Evolutionary conservation across 208 protist species (phyloP), one percentile per base, ranked within the genome.

Genomic region (Leishmania mexicana): DNA sequence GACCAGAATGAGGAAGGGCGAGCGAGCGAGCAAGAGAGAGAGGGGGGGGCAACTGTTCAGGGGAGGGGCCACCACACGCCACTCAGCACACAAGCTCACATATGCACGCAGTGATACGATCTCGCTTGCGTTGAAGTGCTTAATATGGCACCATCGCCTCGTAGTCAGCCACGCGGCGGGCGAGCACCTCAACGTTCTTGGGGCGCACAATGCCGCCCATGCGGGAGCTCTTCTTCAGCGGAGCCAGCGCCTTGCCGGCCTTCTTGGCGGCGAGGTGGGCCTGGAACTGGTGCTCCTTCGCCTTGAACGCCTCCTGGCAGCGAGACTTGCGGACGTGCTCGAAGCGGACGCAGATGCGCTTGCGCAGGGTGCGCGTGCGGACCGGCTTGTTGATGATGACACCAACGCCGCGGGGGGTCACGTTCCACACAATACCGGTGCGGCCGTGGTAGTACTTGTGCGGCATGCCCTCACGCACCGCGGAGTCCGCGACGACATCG

Each of bases 361-460:
- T 99, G 84, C 95, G 93, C 64, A 99, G 92, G 83, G 99, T 99
- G 87, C 99, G 96, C 81, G 97, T 96, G 80, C 98, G 86, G 86
- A 99, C 97, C 70, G 88, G 95, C 97, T 99, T 99, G 98, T 99
- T 99, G 79, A 99, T 86, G 85, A 99, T 97, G 57, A 99, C 99
- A 93, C 99, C 99, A 67, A 99, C 91, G 73, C 99, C 99, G 80
- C 98, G 96, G 80, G 95, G 97, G 72, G 99, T 99, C 54, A 99
- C 97, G 94, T 99, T 99, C 99, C 98, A 99, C 47, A 99, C 98
- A 80, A 96, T 93, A 81, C 99, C 99, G 78, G 99, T 99, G 89
- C 98, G 99, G 81, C 99, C 99, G 91, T 99, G 99, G 98, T 99
- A 99, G 96, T 99, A 99, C 94, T 99, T 99, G 97, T 99, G 97